Evolutionary conservation across 805 yeast species (phyloP), one percentile per base, ranked within the genome.

Genomic region (Ogataea angusta): DNA sequence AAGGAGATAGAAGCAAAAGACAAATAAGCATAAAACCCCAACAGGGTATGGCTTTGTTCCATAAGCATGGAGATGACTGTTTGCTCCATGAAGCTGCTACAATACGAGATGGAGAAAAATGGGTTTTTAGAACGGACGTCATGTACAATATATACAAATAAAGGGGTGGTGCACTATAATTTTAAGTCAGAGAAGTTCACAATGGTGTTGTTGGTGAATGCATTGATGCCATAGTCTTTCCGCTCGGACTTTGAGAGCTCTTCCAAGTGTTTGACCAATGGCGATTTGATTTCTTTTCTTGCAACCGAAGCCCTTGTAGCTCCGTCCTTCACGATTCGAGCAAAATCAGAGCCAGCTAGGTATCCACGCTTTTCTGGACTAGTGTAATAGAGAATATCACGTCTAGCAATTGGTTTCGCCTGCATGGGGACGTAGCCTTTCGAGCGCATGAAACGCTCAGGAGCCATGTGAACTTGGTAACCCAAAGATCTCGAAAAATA

Each of bases 331-430:
- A 60, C 58, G 8, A 47, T 44, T 45, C 59, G 47, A 59, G 76
- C 53, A 65, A 73, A 37, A 56, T 60, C 56, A n/a, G 64, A 56
- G 22, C 40, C 54, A 12, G 45, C 49, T 21, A 89, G 65, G 59
- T 87, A 91, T 6, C 99, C 99, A 51, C 88, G 75, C 56, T 78
- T 79, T 26, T 70, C 79, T 2, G 75, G 73, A 59, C 79, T 74
- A 35, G 88, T 77, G 67, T 93, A 91, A 63, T 72, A 87, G 43
- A 78, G 78, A 42, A 91, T 80, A 56, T 84, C 88, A 64, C 86
- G 83, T 65, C 85, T 78, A 52, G 77, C 80, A 7, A 82, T 83
- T 10, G 99, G 99, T 63, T 89, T 78, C 1, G 97, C 89, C 38
- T 77, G 80, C 49, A 87, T 61, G 32, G 98, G 98, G 12, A 90